Conservation (phyloP, 2,329 filamentous ascomycete species). For the Colletotrichum eleusines region DNA sequence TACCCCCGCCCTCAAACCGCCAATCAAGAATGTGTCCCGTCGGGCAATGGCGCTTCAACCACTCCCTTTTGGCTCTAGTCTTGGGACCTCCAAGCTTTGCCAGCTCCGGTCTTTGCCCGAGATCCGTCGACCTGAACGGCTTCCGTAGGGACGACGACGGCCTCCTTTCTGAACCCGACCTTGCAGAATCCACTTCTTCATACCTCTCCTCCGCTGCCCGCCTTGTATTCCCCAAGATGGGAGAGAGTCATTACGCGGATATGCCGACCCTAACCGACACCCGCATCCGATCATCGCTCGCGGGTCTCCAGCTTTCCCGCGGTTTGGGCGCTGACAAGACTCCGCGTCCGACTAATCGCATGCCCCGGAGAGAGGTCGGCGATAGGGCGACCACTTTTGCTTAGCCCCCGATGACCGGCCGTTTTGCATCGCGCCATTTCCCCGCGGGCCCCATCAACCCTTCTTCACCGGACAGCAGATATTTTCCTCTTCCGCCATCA, state of each 20-base stretch:
- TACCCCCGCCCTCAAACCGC: slow-evolving; percentile 10
- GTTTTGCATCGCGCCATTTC: slow-evolving; percentile 14
- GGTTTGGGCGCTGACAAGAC: no score
- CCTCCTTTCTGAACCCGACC: neutral
- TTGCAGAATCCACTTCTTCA: slow-evolving; percentile 2
- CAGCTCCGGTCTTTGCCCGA: neutral
- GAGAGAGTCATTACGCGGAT: neutral
- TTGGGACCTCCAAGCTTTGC: no score
- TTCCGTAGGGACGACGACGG: neutral
- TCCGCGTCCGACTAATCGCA: slow-evolving; percentile 13
- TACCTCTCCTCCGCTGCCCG: neutral
- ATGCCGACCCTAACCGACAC: slow-evolving; percentile 22
- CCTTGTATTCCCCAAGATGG: neutral
- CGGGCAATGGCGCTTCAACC: slow-evolving; percentile 3
- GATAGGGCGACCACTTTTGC: slow-evolving; percentile 9
- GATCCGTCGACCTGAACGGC: neutral
- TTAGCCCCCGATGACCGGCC: slow-evolving; percentile 29
- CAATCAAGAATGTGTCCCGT: neutral
- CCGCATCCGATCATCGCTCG: slow-evolving; percentile 27
- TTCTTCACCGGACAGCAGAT: slow-evolving; percentile 11
- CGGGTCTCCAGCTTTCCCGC: slow-evolving; percentile 20
- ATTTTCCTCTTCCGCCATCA: slow-evolving; percentile 12
- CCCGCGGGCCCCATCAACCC: slow-evolving; percentile 8
- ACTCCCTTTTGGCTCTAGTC: neutral
- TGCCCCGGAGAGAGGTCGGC: slow-evolving; percentile 22